Evolutionary conservation across 768 basidiomycete species (phyloP).

Genomic region (Kwoniella botswanensis): DNA sequence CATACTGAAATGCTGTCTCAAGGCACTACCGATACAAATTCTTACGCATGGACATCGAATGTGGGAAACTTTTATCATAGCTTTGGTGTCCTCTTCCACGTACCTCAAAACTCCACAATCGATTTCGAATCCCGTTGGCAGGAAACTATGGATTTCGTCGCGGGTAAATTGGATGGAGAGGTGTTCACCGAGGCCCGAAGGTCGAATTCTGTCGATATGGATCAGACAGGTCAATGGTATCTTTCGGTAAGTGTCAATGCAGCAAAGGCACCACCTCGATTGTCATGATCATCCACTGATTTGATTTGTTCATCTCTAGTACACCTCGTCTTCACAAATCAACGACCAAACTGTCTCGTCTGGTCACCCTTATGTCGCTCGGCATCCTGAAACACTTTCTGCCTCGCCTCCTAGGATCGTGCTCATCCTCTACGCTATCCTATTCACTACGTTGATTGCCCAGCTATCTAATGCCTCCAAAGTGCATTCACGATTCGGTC

Average conservation of each 20-base stretch:
- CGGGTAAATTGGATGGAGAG: constrained; percentile 32
- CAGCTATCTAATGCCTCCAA: constrained; percentile 60
- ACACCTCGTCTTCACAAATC: not conserved
- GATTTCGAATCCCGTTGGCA: constrained; percentile 39
- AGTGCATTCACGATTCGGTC: constrained; percentile 86
- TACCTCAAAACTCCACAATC: constrained; percentile 12
- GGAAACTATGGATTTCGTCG: constrained; percentile 16
- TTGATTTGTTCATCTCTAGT: not conserved
- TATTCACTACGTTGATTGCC: constrained; percentile 43
- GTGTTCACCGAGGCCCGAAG: constrained; percentile 37
- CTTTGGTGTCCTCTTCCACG: constrained; percentile 31
- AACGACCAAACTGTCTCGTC: not conserved
- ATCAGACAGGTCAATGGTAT: constrained; percentile 37
- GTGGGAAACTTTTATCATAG: constrained; percentile 37
- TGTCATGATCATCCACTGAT: too few relatives aligned
- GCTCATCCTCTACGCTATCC: constrained; percentile 41
- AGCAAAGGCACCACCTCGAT: not conserved
- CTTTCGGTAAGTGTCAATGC: constrained; percentile 39
- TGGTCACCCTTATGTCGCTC: not conserved
- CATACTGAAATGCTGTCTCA: too few relatives aligned
- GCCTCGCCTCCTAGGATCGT: constrained; percentile 18
- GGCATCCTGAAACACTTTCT: constrained; percentile 5
- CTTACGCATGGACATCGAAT: constrained; percentile 6
- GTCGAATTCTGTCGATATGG: constrained; percentile 6
- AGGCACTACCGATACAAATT: not conserved